Evolutionary conservation across 345 rosid species (phyloP), one percentile per base, ranked within the genome.

Genomic region (Camelina sativa): DNA sequence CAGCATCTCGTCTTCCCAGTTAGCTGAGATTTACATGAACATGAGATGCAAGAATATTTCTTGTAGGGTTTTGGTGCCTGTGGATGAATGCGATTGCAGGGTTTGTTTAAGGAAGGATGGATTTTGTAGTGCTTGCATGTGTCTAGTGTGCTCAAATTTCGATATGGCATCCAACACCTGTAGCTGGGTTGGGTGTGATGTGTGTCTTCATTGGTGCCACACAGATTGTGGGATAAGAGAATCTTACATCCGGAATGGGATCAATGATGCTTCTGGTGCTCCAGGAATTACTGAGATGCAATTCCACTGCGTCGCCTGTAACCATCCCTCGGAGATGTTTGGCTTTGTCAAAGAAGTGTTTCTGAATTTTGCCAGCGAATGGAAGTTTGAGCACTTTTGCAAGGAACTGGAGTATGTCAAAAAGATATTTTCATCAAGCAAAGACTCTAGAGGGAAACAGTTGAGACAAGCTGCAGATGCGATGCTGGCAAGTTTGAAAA

Each of bases 171-270:
- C 88, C 25, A 89, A 95, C 75, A 95, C 99, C 10, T 95, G 99
- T 80, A 86, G 96, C 80, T 95, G 99, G 99, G 89, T 95, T 55
- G 99, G 99, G 62, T 95, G 99, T 80, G 99, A 95, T 79, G 87
- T 90, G 51, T 95, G 99, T 79, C 92, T 91, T 69, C 99, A 95
- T 74, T 95, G 98, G 98, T 92, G 97, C 77, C 99, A 95, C 81
- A 86, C 86, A 34, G 99, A 92, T 73, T 95, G 99, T 81, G 99
- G 88, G 32, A 79, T 95, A 54, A 84, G 85, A 53, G 92, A 89
- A 72, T 84, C 89, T 30, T 87, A 70, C 74, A 92, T 95, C 73
- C 81, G 92, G 78, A 95, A 88, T 79, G 99, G 98, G 43, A 79
- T 71, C 71, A 81, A 84, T 72, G 86, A 84, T 72, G 86, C 86